Evolutionary conservation across 306 rosid species (phyloP).

Genomic region (Malus orientalis): DNA sequence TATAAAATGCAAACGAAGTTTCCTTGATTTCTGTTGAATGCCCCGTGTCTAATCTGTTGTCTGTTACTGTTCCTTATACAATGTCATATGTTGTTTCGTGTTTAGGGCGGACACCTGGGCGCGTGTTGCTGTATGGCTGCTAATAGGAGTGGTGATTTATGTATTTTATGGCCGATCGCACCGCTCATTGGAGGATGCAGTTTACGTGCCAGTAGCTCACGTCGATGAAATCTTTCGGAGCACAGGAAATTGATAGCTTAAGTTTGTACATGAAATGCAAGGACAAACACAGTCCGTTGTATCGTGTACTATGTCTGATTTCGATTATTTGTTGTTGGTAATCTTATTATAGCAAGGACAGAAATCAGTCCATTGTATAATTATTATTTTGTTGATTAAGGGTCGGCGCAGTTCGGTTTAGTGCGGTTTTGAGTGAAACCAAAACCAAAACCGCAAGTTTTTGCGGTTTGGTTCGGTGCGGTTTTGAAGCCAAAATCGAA

Average conservation of each 20-base stretch:
- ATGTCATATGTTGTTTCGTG: background rate
- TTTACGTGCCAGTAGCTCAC: conserved; percentile 44
- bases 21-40: background rate
- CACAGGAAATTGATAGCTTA: conserved; percentile 23
- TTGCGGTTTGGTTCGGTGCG: too few relatives aligned
- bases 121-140: conserved; percentile 75
- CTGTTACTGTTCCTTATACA: background rate
- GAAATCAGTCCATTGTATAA: background rate
- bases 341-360: conserved; percentile 3
- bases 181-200: conserved; percentile 54
- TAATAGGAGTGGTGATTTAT: conserved; percentile 34
- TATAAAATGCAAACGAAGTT: too few relatives aligned
- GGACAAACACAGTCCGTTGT: background rate
- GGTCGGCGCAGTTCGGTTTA: too few relatives aligned
- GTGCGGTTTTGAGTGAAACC: too few relatives aligned
- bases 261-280: background rate
- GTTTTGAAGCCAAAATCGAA: too few relatives aligned
- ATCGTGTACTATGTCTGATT: too few relatives aligned
- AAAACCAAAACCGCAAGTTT: too few relatives aligned
- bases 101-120: conserved; percentile 65
- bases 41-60: background rate
- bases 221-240: conserved; percentile 30
- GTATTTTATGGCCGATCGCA: conserved; percentile 68
- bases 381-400: too few relatives aligned
- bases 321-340: background rate